phyloP scores from a whole-genome alignment of 2,329 filamentous ascomycete species.

The Nothopassalora personata region DNA sequence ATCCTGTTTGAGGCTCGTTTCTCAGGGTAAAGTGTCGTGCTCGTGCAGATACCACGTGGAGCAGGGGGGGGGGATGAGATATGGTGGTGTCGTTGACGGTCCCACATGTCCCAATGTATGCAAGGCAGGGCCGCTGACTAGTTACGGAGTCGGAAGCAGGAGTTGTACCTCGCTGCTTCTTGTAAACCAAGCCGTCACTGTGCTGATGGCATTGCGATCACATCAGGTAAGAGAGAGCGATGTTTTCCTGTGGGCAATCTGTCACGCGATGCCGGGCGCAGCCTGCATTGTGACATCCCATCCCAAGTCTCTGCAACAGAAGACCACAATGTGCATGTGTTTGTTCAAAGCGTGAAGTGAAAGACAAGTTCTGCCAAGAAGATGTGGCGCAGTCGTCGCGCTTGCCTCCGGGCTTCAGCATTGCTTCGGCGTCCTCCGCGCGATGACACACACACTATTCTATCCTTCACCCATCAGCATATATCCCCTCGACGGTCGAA shows the following conservation, averaged over 20 bases:
- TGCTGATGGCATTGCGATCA: too few relatives aligned
- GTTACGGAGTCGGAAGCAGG: too few relatives aligned
- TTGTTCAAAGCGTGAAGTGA: background rate
- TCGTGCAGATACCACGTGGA: background rate
- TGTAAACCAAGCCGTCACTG: too few relatives aligned
- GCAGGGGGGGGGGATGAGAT: background rate
- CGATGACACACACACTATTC: background rate
- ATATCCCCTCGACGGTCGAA: background rate
- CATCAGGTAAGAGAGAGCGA: too few relatives aligned
- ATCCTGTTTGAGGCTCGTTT: background rate
- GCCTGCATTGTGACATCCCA: too few relatives aligned
- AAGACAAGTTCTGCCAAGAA: background rate
- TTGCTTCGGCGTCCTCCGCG: background rate
- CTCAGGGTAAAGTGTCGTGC: background rate
- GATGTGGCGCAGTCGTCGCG: background rate
- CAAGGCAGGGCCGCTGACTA: too few relatives aligned
- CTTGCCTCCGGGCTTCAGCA: background rate
- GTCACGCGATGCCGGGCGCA: too few relatives aligned
- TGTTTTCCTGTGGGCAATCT: too few relatives aligned
- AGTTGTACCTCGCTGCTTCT: too few relatives aligned
- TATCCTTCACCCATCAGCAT: background rate
- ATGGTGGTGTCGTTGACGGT: background rate
- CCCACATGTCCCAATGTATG: too few relatives aligned
- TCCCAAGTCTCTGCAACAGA: too few relatives aligned
- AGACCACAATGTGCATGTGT: background rate